Evolutionary conservation across 148 eudicot genomes (phyloP), one percentile per base, ranked within the genome.

Genomic region (Fagopyrum tataricum): DNA sequence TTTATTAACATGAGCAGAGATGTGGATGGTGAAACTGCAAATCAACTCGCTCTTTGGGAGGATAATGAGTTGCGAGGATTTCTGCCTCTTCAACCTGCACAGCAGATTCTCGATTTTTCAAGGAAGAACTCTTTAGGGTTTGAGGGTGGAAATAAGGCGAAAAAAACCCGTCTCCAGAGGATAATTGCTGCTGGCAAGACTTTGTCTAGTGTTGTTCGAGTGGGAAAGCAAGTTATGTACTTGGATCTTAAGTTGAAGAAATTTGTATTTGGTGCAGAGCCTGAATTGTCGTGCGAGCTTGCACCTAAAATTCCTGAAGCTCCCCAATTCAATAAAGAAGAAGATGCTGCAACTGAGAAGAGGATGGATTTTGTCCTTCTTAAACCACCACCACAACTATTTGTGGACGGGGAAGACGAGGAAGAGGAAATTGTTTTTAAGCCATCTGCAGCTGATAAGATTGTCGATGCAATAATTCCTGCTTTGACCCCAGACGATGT

Each of bases 41-140:
- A 90, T 71, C 87, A 85, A 56, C 85, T 85, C 73, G 96, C 99
- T 43, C 77, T 96, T 69, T 81, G 89, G 80, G 99, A 96, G 81
- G 99, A 96, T 84, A 73, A 88, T 82, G 99, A 96, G 76, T 75
- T 96, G 84, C 86, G 97, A 72, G 99, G 97, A 39, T 96, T 96
- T 75, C 75, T 87, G 21, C 99, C 97, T 72, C 91, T 96, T 70
- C 84, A 85, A 72, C 90, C 90, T 74, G 96, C 97, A 31, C 99
- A 96, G 24, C 85, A 84, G 52, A 85, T 92, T 61, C 93, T 90
- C 75, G 93, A 96, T 76, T 92, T 96, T 76, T 92, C 97, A 1
- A 81, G 87, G 89, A 88, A 84, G 73, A 81, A 71, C 76, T 53
- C 82, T 31, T 76, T 78, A 73, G 91, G 85, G 70, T 79, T 76